These are phyloP conservation scores for Colletotrichum navitas DNA, from an alignment of 2,329 filamentous ascomycete species.

Conservation along the genomic window DNA sequence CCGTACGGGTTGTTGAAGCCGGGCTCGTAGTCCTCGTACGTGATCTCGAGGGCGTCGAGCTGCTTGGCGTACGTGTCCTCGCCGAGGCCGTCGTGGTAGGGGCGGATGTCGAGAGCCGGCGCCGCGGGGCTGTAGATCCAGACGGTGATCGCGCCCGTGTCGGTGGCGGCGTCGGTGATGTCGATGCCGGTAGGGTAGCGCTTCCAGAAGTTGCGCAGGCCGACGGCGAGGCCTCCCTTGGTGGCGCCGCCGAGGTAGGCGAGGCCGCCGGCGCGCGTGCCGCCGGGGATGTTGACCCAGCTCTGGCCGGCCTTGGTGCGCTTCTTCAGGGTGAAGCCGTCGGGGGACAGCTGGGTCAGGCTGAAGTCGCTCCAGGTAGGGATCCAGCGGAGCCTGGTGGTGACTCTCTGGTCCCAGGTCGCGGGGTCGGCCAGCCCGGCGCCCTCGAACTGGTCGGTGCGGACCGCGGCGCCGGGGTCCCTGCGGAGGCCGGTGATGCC, in stretches of 20 bases:
- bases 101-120: slow-evolving; percentile 66
- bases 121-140: slow-evolving; percentile 72
- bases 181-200: slow-evolving; percentile 71
- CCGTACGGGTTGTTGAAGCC: slow-evolving; percentile 69
- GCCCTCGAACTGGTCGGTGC: slow-evolving; percentile 64
- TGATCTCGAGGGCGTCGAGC: slow-evolving; percentile 71
- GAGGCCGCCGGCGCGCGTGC: slow-evolving; percentile 66
- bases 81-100: slow-evolving; percentile 70
- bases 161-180: slow-evolving; percentile 62
- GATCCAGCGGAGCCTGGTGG: slow-evolving; percentile 65
- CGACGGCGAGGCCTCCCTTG: slow-evolving; percentile 69
- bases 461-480: slow-evolving; percentile 64
- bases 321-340: slow-evolving; percentile 72
- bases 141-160: slow-evolving; percentile 65
- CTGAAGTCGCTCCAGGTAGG: slow-evolving; percentile 70
- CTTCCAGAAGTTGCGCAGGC: slow-evolving; percentile 73
- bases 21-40: slow-evolving; percentile 72
- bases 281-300: slow-evolving; percentile 70
- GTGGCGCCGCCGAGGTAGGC: slow-evolving; percentile 70
- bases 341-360: slow-evolving; percentile 68
- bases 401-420: slow-evolving; percentile 62
- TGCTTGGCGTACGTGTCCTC: slow-evolving; percentile 68
- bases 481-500: slow-evolving; percentile 70
- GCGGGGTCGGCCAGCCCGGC: slow-evolving; percentile 56
- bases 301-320: slow-evolving; percentile 67